Percentiles rank a stretch among this genome's conserved stretches.
phyloP scores from a whole-genome alignment of 169 alveolate genomes.

The Plasmodium coatneyi region DNA sequence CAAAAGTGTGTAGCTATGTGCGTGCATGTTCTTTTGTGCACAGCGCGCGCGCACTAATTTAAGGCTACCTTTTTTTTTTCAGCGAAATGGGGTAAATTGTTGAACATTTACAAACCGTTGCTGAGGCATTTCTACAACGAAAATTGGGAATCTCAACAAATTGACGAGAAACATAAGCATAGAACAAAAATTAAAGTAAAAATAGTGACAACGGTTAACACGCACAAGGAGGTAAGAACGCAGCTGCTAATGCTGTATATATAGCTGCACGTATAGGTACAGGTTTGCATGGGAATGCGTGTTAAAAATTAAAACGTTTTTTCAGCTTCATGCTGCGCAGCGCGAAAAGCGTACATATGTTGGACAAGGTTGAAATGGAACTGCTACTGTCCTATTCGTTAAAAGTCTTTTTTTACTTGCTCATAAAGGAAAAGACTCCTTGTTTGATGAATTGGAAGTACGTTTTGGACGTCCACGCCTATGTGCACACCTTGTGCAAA shows the following conservation, averaged over 20 bases:
- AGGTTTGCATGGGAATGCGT: not conserved
- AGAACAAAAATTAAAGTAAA: not conserved
- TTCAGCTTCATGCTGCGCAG: not conserved
- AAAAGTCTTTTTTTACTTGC: not conserved
- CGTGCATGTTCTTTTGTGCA: not conserved
- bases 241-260: not conserved
- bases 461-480: not conserved
- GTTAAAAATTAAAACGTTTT: not conserved
- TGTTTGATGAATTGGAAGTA: not conserved
- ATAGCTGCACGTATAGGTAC: not conserved
- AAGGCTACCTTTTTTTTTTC: conserved; percentile 27
- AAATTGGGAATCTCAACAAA: conserved; percentile 9
- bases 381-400: not conserved
- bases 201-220: not conserved
- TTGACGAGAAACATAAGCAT: not conserved
- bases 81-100: conserved; percentile 1
- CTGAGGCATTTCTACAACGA: not conserved
- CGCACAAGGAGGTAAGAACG: not conserved
- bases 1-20: not conserved
- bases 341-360: not conserved
- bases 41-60: not conserved
- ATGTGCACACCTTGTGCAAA: conserved; percentile 59
- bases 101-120: conserved; percentile 2
- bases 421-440: not conserved
- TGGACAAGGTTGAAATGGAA: not conserved